Evolutionary conservation across 2,329 filamentous ascomycete species (phyloP), one percentile per base, ranked within the genome.

Genomic region (Colletotrichum australisinense): DNA sequence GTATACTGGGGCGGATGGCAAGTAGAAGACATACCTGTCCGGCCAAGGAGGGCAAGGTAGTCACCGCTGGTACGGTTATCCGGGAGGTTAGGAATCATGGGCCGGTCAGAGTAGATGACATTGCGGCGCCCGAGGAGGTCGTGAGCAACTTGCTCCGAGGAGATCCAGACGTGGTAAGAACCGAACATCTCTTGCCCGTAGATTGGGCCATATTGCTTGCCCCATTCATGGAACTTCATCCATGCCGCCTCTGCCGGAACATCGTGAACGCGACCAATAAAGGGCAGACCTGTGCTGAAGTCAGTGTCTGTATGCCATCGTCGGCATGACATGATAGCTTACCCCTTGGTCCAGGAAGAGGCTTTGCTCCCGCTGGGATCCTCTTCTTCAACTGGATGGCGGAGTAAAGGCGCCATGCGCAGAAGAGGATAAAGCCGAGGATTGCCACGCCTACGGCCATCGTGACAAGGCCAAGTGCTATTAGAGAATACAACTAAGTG

Each of bases 191-290:
- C 79, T 59, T 82, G 83, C 76, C 86, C 81, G 75, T 86, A 87
- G 67, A 87, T 87, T 8, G 85, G 84, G 1, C 86, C 85, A 71
- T 84, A 87, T 38, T 80, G 76, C 76, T 86, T 82, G 72, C 80
- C 81, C 85, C 86, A 88, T 73, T 87, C 84, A 73, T 84, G 84
- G 72, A 87, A 86, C 77, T 87, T 87, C 30, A 87, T 73, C 85
- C 85, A 87, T 24, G 85, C 80, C 46, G 77, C 78, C 46, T 84
- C 79, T 16, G 78, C 74, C 1, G 86, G 85, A 4, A 87, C 77
- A 76, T 87, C 85, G 70, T 87, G 85, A 19, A 87, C 78, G 19
- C 85, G 82, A 5, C 86, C 86, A 57, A 87, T 80, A 53, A 84
- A 78, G 2, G 85, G 86, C 5, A 84, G 76, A 56, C 81, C 85